Base-by-base conservation (phyloP, 345 rosid genomes). In the Boechera stricta region DNA sequence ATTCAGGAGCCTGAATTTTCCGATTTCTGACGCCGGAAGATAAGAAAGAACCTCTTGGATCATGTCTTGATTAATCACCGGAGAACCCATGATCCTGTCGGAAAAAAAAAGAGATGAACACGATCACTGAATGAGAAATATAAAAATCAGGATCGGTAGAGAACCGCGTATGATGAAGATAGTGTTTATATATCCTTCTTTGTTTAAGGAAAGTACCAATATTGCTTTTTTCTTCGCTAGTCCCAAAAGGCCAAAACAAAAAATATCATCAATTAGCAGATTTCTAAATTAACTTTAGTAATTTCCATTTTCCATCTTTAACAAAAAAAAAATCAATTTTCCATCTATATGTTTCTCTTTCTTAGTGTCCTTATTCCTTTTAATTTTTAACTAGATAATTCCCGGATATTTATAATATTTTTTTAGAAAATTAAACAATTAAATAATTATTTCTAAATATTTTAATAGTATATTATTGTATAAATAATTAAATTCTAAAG, bases 41-140 rank as follows among this genome's bases (percentile, higher is more conserved):
- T 26, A 15, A 44, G 78, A 64, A 45, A 74, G 39, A 74, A 74
- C 35, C 48, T 74, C 66, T 12, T 41, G 10, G 49, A 56, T 4
- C 48, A 56, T 15, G 45, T 71, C 51, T 9, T 68, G 47, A n/a
- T 51, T 36, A 5, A 33, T 11, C 59, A 49, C 39, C 18, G 31
- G 51, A 48, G 51, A 61, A 48, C 48, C 21, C 67, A 70, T 70
- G 65, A 9, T 47, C n/a, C 6, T 44, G 12, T 13, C 24, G 24
- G 24, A 1, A 21, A 21, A 21, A 38, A 26, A 24, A 36, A 36
- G 5, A 12, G 44, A 1, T 49, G 42, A 31, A 28, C 51, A 63
- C 32, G 32, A 39, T 51, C 11, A 35, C 33, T 12, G 21, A 58
- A 33, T 58, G 6, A 33, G 10, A 29, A 31, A 56, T 0, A 21